Conservation (phyloP, 495 filamentous ascomycete genomes). For the Aspergillus egyptiacus region DNA sequence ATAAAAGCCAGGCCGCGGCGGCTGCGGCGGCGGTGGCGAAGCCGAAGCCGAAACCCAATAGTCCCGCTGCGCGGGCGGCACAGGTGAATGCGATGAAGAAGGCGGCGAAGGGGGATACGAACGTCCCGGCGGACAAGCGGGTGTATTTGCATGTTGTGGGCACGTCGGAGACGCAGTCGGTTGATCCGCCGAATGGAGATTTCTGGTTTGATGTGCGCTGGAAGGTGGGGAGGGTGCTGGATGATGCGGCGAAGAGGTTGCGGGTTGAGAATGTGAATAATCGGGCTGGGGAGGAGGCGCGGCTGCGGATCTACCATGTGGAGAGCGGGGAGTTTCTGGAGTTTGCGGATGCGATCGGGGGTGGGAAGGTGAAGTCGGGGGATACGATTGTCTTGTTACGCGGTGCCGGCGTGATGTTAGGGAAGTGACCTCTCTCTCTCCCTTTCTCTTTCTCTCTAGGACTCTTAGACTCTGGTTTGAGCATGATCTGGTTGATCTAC, state of each 20-base stretch:
- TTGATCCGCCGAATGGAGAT: conserved; percentile 68
- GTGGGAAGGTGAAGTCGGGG: conserved; percentile 64
- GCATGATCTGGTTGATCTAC: conserved; percentile 1
- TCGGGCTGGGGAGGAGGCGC: conserved; percentile 69
- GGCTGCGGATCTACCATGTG: conserved; percentile 82
- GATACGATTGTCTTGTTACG: conserved; percentile 86
- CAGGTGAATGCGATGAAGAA: conserved; percentile 73
- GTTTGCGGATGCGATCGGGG: conserved; percentile 68
- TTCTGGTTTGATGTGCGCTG: conserved; percentile 84
- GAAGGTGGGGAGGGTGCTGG: conserved; percentile 82
- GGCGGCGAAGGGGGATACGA: conserved; percentile 80
- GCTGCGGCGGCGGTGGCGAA: conserved; percentile 22
- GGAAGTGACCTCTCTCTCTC: conserved; percentile 22
- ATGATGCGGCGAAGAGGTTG: conserved; percentile 75
- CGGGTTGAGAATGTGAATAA: conserved; percentile 89
- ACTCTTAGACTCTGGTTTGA: not conserved
- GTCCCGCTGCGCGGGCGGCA: conserved; percentile 51
- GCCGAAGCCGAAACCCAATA: conserved; percentile 55
- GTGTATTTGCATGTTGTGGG: conserved; percentile 79
- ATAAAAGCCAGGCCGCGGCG: conserved; percentile 48
- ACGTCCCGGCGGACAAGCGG: conserved; percentile 69
- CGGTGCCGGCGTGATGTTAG: conserved; percentile 63
- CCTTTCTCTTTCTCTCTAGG: too few species aligned
- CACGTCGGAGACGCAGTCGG: conserved; percentile 67
- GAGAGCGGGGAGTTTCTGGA: conserved; percentile 80